phyloP scores from a whole-genome alignment of 2,329 filamentous ascomycete species.

The Stenocarpella maydis region DNA sequence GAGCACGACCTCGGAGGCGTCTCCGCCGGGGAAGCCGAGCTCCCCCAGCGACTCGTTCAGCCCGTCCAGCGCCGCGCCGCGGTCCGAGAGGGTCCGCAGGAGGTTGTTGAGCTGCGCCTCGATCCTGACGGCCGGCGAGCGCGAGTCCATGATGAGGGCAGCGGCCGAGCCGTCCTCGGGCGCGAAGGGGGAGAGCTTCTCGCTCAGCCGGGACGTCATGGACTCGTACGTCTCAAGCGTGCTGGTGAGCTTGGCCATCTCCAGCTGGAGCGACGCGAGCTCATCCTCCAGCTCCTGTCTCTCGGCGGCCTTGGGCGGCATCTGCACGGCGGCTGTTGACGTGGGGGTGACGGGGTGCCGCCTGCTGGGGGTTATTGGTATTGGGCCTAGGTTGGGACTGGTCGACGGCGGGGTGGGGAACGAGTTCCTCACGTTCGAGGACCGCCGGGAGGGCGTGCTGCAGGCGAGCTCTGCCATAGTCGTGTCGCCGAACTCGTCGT shows the following conservation, averaged over 20 bases:
- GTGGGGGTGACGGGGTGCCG: conserved; percentile 39
- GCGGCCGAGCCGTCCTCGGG: conserved; percentile 35
- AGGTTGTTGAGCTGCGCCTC: conserved; percentile 54
- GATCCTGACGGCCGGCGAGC: conserved; percentile 43
- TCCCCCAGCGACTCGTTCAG: conserved; percentile 55
- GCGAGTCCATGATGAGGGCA: conserved; percentile 30
- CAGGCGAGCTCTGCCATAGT: conserved; percentile 60
- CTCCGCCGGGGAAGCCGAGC: conserved; percentile 60
- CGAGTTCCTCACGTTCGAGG: conserved; percentile 48
- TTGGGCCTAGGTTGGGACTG: conserved; percentile 50
- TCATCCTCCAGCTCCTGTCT: conserved; percentile 55
- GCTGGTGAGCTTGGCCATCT: conserved; percentile 56
- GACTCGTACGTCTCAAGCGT: conserved; percentile 57
- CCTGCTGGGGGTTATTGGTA: conserved; percentile 50
- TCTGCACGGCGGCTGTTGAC: conserved; percentile 51
- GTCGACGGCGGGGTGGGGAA: conserved; percentile 66
- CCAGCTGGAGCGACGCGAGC: conserved; percentile 56
- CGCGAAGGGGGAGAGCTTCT: conserved; percentile 47
- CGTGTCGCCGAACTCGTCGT: conserved; percentile 55
- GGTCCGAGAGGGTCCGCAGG: conserved; percentile 56
- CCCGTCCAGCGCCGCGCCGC: conserved; percentile 55
- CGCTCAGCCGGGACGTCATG: conserved; percentile 49
- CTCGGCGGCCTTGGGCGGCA: conserved; percentile 51
- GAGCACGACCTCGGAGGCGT: conserved; percentile 57
- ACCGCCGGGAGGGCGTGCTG: conserved; percentile 57